A percentile compares a stretch with the other conserved stretches of the same genome.
Conservation (phyloP, 1,284 basidiomycete species). For the Cryptococcus hybrid region DNA sequence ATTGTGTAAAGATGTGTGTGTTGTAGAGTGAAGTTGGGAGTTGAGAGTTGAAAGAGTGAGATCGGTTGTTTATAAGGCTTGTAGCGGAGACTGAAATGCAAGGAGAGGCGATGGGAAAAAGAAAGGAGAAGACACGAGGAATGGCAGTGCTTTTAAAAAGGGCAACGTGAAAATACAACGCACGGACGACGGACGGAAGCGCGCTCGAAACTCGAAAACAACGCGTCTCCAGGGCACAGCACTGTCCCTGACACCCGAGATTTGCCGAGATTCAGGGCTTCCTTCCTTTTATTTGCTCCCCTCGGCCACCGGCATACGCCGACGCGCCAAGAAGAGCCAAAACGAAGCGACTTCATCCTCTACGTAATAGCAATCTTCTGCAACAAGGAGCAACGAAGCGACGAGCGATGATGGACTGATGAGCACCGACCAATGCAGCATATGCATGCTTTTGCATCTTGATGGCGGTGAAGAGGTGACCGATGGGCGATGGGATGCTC, state of each 20-base stretch:
- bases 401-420: no score
- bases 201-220: not conserved
- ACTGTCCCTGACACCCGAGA: not conserved
- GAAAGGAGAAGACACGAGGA: not conserved
- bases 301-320: no score
- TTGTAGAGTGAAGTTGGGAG: not conserved
- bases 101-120: not conserved
- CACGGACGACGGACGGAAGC: not conserved
- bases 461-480: no score
- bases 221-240: not conserved
- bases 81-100: not conserved
- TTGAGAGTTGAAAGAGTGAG: not conserved
- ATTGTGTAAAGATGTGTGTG: conserved; percentile 7
- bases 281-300: no score
- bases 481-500: no score
- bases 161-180: not conserved
- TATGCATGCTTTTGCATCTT: no score
- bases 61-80: not conserved
- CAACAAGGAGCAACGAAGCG: no score
- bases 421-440: no score
- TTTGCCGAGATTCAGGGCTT: not conserved
- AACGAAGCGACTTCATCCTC: no score
- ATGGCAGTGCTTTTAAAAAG: not conserved
- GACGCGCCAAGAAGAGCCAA: no score
- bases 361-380: no score